These are phyloP conservation scores for Lithohypha guttulata DNA, from an alignment of 2,329 filamentous ascomycete genomes.

Conservation along the genomic window DNA sequence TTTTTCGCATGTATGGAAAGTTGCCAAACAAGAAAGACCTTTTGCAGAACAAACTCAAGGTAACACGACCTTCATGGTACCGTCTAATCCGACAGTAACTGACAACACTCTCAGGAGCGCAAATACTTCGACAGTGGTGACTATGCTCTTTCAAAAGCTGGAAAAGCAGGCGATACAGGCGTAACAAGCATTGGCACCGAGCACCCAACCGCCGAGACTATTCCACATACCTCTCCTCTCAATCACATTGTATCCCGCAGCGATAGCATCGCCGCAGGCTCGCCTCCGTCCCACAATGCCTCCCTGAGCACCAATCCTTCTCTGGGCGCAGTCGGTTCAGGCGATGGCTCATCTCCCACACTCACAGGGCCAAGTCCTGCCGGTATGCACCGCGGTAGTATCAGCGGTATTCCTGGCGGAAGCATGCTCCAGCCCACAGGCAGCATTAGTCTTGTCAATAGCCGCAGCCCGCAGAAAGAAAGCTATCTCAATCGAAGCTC, in stretches of 20 bases:
- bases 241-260: slow-evolving; percentile 31
- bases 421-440: slow-evolving; percentile 7
- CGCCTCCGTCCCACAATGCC: slow-evolving; percentile 21
- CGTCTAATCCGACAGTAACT: too few relatives aligned
- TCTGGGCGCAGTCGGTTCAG: slow-evolving; percentile 22
- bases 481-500: slow-evolving; percentile 78
- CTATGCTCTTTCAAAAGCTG: slow-evolving; percentile 92
- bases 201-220: slow-evolving; percentile 90
- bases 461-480: slow-evolving; percentile 81
- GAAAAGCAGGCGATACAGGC: slow-evolving; percentile 88
- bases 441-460: slow-evolving; percentile 34
- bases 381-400: slow-evolving; percentile 34
- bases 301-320: slow-evolving; percentile 7
- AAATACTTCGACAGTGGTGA: slow-evolving; percentile 98
- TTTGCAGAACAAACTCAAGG: slow-evolving; percentile 93
- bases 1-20: slow-evolving; percentile 96
- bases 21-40: slow-evolving; percentile 92
- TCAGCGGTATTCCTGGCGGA: slow-evolving; percentile 32
- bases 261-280: slow-evolving; percentile 25
- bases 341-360: slow-evolving; percentile 2
- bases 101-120: slow-evolving; percentile 53
- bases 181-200: slow-evolving; percentile 88
- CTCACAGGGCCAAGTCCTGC: slow-evolving; percentile 8
- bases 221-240: slow-evolving; percentile 72
- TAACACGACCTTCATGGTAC: slow-evolving; percentile 23